Conservation (phyloP, 306 rosid genomes). For the Malus domestica region DNA sequence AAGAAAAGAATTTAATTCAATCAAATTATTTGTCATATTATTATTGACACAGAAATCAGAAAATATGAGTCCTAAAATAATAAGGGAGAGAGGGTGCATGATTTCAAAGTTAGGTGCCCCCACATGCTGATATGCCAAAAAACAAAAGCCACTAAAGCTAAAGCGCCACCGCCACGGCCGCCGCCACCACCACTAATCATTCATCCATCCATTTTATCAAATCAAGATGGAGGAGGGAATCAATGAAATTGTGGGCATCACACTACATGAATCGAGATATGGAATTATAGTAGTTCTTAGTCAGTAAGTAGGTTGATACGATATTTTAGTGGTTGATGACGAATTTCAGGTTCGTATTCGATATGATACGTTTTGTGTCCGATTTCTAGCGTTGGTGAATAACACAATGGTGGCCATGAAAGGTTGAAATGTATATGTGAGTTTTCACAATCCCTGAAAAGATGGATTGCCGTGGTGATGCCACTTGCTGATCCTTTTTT, state of each 20-base stretch:
- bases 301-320: too few species aligned
- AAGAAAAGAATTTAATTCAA: not conserved
- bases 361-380: rapidly evolving
- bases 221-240: not conserved
- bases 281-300: too few species aligned
- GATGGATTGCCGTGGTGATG: too few species aligned
- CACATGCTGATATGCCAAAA: slow-evolving; percentile 46
- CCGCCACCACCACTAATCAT: slow-evolving; percentile 40
- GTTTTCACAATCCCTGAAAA: too few species aligned
- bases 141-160: not conserved
- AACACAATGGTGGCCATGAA: rapidly evolving
- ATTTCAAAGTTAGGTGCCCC: slow-evolving; percentile 29
- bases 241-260: not conserved
- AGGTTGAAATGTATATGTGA: rapidly evolving
- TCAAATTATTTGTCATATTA: not conserved
- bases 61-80: not conserved
- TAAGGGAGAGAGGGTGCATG: slow-evolving; percentile 11
- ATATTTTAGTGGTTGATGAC: too few species aligned
- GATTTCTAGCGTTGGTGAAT: rapidly evolving
- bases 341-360: too few species aligned
- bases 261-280: too few species aligned
- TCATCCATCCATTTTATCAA: not conserved
- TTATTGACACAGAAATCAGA: not conserved
- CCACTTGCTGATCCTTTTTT: too few species aligned
- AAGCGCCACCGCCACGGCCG: not conserved